A percentile compares a stretch with the other conserved stretches of the same genome.
phyloP scores from a whole-genome alignment of 768 basidiomycete species.

The Agaricus sinodeliciosus region DNA sequence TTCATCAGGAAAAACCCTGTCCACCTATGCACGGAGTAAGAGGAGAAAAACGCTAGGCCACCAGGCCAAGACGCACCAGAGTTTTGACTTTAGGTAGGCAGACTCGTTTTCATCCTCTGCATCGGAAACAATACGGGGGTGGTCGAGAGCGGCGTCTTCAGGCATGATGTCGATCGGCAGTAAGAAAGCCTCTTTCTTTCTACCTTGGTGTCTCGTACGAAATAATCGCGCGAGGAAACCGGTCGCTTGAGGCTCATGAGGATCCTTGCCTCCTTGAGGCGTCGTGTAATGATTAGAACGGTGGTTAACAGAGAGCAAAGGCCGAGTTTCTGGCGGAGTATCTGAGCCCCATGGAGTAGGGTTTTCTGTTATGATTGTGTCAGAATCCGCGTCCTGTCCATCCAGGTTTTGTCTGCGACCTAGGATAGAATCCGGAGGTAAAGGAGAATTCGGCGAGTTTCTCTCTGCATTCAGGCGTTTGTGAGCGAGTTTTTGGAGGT shows the following conservation, averaged over 20 bases:
- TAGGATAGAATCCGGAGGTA: too few relatives aligned
- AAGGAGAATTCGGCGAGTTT: conserved; percentile 2
- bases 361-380: conserved; percentile 2
- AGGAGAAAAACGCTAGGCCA: not conserved
- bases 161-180: conserved; percentile 35
- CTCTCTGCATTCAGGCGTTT: conserved; percentile 47
- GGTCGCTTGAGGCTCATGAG: not conserved
- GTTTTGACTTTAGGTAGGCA: conserved; percentile 75
- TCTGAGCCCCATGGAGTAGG: not conserved
- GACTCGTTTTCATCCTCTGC: conserved; percentile 40
- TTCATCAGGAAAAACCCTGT: conserved; percentile 84
- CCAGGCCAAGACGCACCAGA: conserved; percentile 50
- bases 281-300: not conserved
- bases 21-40: conserved; percentile 57
- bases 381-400: conserved; percentile 9
- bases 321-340: conserved; percentile 2
- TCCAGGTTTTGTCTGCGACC: not conserved
- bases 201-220: conserved; percentile 4
- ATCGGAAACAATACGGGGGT: conserved; percentile 15
- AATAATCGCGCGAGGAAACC: conserved; percentile 1
- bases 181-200: conserved; percentile 12
- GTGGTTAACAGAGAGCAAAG: not conserved
- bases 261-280: not conserved
- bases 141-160: conserved; percentile 27
- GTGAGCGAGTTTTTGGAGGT: conserved; percentile 91